These are phyloP conservation scores for Podosphaera leucotricha DNA, from an alignment of 2,329 filamentous ascomycete species.

Conservation along the genomic window DNA sequence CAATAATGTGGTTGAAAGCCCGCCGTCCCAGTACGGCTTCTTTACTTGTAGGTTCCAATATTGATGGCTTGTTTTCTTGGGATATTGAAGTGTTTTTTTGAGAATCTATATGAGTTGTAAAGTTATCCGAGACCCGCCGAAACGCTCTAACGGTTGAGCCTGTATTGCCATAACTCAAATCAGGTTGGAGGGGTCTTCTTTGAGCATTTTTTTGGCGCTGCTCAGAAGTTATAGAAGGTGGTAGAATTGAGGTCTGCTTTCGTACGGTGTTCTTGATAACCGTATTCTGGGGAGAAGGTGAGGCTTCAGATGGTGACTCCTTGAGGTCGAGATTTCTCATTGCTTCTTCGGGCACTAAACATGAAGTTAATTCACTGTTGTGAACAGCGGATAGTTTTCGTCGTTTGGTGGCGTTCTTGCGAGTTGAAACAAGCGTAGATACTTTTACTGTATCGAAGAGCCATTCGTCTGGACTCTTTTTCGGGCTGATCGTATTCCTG, in stretches of 20 bases:
- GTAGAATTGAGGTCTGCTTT: constrained; percentile 17
- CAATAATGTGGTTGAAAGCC: constrained; percentile 59
- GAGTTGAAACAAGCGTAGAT: constrained; percentile 29
- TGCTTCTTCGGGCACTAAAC: constrained; percentile 26
- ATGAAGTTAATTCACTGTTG: constrained; percentile 17
- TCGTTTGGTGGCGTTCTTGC: constrained; percentile 27
- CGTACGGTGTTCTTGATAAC: constrained; percentile 34
- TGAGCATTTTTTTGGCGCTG: constrained; percentile 11
- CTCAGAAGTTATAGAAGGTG: constrained; percentile 12
- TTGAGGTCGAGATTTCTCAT: constrained; percentile 36
- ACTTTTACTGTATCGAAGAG: constrained; percentile 83
- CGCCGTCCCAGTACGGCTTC: constrained; percentile 64
- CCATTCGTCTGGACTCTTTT: constrained; percentile 63
- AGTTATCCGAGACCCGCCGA: constrained; percentile 58
- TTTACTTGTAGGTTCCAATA: constrained; percentile 40
- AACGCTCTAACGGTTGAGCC: constrained; percentile 84
- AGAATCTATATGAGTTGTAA: constrained; percentile 13
- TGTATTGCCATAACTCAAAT: constrained; percentile 83
- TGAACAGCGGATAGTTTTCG: constrained; percentile 34
- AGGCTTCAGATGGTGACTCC: constrained; percentile 32
- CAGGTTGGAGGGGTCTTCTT: constrained; percentile 63
- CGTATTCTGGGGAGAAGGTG: constrained; percentile 29
- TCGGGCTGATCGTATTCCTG: constrained; percentile 39
- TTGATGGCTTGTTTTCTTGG: constrained; percentile 39
- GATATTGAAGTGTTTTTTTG: constrained; percentile 4